Base-by-base conservation (phyloP, 805 yeast species). In the Candida sanyiensis region DNA sequence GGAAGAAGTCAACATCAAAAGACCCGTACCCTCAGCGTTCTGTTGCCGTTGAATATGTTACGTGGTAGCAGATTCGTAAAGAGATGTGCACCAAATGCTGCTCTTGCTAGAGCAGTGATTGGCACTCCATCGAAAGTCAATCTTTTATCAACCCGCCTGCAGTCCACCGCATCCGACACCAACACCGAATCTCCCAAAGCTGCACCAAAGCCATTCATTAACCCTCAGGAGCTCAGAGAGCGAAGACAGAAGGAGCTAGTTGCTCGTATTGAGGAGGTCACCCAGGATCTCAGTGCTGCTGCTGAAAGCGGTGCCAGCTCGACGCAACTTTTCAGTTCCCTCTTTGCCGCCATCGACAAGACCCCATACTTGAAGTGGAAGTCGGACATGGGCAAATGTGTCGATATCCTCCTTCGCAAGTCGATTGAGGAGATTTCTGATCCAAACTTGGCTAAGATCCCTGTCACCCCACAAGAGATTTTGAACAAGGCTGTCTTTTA, bases 381-480 rank as follows among this genome's bases (percentile, higher is more conserved):
- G 16, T 28, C 7, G 4, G 17, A 20, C 22, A 24, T 43, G 10
- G 17, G 24, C 3, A 21, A 21, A 4, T 5, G 28, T 15, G 9
- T 46, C 7, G 26, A 34, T 17, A 24, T 18, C 8, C 28, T 49
- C 16, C 44, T 54, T 34, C 12, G 37, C 7, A 42, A 37, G 23
- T 42, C 55, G 10, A 38, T 38, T 10, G 12, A 21, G n/a, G 57
- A 54, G 28, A 28, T 46, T 13, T 30, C 42, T 5, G 40, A 40
- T 17, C 47, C 49, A 17, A 32, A 34, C 13, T 42, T 37, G 18
- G 38, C 33, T 3, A 40, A 37, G 26, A 13, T 51, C 3, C 44
- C 56, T 18, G 43, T 47, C 5, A 38, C 52, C 7, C 51, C 55
- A 23, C 47, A 49, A 18, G 50, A 47, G 11, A 42, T 54, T 17